Evolutionary conservation across 208 protist species (phyloP).

Genomic region (Trypanosoma lewisi): DNA sequence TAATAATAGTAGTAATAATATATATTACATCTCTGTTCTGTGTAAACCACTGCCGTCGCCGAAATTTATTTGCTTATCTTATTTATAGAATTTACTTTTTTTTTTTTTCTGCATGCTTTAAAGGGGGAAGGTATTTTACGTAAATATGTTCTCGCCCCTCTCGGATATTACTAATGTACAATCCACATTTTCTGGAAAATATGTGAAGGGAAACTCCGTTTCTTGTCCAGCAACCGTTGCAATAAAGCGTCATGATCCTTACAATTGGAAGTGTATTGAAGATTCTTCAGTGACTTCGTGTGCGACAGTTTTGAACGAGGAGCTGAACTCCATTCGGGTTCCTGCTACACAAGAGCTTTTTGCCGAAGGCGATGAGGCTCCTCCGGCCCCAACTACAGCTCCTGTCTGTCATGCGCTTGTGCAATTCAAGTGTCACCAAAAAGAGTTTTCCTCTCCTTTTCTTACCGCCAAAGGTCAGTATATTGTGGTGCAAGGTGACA

Average conservation of each 20-base stretch:
- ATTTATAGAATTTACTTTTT: not conserved
- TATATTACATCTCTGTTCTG: too few species aligned
- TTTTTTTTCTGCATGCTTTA: not conserved
- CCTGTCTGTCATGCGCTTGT: slow-evolving; percentile 58
- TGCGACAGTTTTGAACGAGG: slow-evolving; percentile 17
- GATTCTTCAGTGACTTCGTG: slow-evolving; percentile 23
- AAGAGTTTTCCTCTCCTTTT: slow-evolving; percentile 63
- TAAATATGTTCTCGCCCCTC: slow-evolving; percentile 31
- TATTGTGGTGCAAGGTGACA: slow-evolving; percentile 85
- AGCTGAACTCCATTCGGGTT: not conserved
- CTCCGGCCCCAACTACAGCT: slow-evolving; percentile 23
- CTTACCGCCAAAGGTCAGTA: slow-evolving; percentile 69
- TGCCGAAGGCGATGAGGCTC: slow-evolving; percentile 40
- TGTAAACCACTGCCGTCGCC: too few species aligned
- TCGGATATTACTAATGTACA: slow-evolving; percentile 79
- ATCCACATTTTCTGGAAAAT: slow-evolving; percentile 17
- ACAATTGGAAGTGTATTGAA: slow-evolving; percentile 66
- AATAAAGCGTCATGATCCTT: slow-evolving; percentile 62
- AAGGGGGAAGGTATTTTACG: not conserved
- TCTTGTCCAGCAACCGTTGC: not conserved
- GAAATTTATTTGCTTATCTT: too few species aligned
- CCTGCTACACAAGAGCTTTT: slow-evolving; percentile 35
- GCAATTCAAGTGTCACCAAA: slow-evolving; percentile 89
- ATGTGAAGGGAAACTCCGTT: slow-evolving; percentile 1
- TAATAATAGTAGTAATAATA: too few species aligned